Percentiles rank a stretch among this genome's conserved stretches.
These are phyloP conservation scores for Pseudevernia furfuracea DNA, from an alignment of 495 filamentous ascomycete genomes.

Conservation along the genomic window DNA sequence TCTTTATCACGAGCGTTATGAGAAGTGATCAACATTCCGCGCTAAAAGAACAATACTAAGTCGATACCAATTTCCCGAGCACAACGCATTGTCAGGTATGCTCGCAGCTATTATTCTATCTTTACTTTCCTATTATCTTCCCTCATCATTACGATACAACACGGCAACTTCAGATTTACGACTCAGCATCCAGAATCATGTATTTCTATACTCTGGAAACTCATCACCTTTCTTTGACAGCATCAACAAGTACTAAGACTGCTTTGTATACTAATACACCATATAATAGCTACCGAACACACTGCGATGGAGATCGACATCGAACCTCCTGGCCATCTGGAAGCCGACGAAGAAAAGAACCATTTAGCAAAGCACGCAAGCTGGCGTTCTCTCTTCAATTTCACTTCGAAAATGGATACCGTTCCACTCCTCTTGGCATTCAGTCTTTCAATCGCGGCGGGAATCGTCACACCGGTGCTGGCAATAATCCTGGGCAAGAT, in stretches of 20 bases:
- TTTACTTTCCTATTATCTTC: neutral
- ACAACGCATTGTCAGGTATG: conserved; percentile 23
- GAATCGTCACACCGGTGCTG: conserved; percentile 53
- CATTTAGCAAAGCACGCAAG: conserved; percentile 27
- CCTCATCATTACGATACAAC: neutral
- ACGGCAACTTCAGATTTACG: neutral
- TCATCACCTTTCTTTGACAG: neutral
- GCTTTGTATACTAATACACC: neutral
- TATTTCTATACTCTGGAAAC: neutral
- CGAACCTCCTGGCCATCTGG: conserved; percentile 16
- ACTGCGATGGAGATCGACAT: conserved; percentile 23
- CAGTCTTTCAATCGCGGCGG: conserved; percentile 51
- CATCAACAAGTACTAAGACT: neutral
- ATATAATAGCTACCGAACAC: conserved; percentile 2
- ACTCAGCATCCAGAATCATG: conserved; percentile 1
- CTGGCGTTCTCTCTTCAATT: conserved; percentile 59
- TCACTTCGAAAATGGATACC: conserved; percentile 59
- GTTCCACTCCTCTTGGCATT: conserved; percentile 45
- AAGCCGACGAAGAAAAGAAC: conserved; percentile 21
- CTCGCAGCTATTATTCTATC: conserved; percentile 8
- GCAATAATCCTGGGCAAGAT: conserved; percentile 68
- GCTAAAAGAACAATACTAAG: conserved; percentile 25
- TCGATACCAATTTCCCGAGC: conserved; percentile 20
- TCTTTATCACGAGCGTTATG: neutral
- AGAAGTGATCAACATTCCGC: conserved; percentile 6